Conservation (phyloP, 345 rosid species). For the Eucalyptus erythrocorys region DNA sequence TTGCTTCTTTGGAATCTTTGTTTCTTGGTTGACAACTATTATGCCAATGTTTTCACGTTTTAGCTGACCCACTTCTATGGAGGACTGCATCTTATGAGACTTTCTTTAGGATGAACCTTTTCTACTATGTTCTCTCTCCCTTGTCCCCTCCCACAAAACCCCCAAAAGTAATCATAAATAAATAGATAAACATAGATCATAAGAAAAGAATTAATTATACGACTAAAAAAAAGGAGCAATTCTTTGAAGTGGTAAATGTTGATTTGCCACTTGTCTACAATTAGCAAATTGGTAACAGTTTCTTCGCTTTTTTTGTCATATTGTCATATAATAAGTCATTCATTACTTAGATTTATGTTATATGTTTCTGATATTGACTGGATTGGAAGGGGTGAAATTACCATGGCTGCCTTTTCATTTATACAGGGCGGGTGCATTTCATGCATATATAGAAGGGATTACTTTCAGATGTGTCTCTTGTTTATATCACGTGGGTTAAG, state of each 20-base stretch:
- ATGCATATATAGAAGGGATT: background rate
- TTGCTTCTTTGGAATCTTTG: background rate
- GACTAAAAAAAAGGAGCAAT: background rate
- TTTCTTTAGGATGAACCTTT: background rate
- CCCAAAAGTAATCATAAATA: background rate
- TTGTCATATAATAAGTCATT: background rate
- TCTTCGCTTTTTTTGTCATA: background rate
- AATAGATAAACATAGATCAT: background rate
- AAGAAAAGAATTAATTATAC: background rate
- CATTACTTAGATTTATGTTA: background rate
- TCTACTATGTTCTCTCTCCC: background rate
- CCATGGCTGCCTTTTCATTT: background rate
- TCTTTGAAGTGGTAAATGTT: background rate
- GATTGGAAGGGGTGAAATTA: background rate
- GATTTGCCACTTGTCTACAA: background rate
- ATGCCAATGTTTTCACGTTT: background rate
- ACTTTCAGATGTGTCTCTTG: background rate
- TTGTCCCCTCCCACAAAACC: background rate
- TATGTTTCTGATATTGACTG: background rate
- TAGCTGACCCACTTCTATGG: background rate
- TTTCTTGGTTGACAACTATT: background rate
- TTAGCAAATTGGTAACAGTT: background rate
- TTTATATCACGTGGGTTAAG: background rate
- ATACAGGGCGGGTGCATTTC: background rate
- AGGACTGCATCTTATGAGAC: background rate